phyloP scores from a whole-genome alignment of 768 basidiomycete genomes.

The Lentinula edodes region DNA sequence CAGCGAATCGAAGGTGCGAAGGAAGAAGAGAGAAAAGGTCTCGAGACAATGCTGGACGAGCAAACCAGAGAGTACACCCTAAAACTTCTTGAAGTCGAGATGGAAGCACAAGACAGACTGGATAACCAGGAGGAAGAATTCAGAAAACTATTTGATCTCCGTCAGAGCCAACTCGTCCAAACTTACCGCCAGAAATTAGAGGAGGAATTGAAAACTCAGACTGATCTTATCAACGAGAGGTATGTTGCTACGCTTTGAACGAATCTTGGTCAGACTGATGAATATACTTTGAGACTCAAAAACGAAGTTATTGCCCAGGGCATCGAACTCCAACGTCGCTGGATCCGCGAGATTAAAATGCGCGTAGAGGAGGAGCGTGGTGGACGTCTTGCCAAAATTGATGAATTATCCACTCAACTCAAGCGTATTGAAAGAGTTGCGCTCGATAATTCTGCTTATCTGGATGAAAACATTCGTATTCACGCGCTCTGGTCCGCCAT shows the following conservation, averaged over 20 bases:
- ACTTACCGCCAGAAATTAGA: conserved; percentile 86
- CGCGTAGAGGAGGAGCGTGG: conserved; percentile 96
- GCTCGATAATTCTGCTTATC: conserved; percentile 82
- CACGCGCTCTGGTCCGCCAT: conserved; percentile 92
- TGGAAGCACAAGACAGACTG: conserved; percentile 81
- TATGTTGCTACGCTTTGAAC: conserved; percentile 24
- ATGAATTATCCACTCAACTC: conserved; percentile 84
- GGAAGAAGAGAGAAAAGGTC: conserved; percentile 66
- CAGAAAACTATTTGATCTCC: conserved; percentile 73
- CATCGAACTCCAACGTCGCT: conserved; percentile 93
- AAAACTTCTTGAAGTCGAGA: conserved; percentile 77
- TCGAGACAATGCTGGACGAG: conserved; percentile 67
- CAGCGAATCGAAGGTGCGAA: conserved; percentile 73
- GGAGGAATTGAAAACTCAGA: conserved; percentile 79
- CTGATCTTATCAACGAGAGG: conserved; percentile 94
- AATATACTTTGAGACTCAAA: conserved; percentile 55
- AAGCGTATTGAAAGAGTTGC: conserved; percentile 90
- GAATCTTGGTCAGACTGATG: neutral
- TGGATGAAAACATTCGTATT: conserved; percentile 90
- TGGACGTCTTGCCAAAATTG: conserved; percentile 89
- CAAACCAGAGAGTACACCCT: conserved; percentile 80
- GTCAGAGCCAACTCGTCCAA: conserved; percentile 64
- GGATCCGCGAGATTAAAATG: conserved; percentile 95
- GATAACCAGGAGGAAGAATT: conserved; percentile 84
- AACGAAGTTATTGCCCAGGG: conserved; percentile 96